phyloP scores from a whole-genome alignment of 768 basidiomycete genomes.

The Amanita muscaria region DNA sequence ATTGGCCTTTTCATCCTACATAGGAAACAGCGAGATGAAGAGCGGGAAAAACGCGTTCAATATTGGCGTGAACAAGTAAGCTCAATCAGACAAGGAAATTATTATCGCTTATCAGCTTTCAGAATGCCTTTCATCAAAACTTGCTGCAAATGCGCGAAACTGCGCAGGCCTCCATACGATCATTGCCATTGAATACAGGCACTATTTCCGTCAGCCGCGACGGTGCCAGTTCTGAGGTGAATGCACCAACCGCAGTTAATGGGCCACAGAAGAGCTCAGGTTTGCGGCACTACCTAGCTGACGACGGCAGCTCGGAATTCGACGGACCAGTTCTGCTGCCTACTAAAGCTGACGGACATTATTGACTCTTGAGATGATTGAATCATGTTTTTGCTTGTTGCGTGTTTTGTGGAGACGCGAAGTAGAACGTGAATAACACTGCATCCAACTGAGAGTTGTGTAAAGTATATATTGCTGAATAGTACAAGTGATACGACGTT shows the following conservation, averaged over 20 bases:
- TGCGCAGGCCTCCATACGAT: slow-evolving; percentile 57
- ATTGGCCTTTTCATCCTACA: slow-evolving; percentile 63
- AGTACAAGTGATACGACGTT: too few species aligned
- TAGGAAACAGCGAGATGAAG: slow-evolving; percentile 59
- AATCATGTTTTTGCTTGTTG: background rate
- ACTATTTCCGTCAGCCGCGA: slow-evolving; percentile 41
- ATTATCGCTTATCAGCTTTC: slow-evolving; percentile 7
- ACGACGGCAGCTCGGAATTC: slow-evolving; percentile 39
- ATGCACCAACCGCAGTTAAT: slow-evolving; percentile 43
- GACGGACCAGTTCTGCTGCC: slow-evolving; percentile 40
- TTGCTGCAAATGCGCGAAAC: slow-evolving; percentile 73
- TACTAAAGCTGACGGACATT: slow-evolving; percentile 27
- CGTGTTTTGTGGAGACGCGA: background rate
- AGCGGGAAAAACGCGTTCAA: slow-evolving; percentile 77
- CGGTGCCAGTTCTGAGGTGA: slow-evolving; percentile 41
- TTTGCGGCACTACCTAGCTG: slow-evolving; percentile 43
- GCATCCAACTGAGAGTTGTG: too few species aligned
- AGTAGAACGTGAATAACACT: background rate
- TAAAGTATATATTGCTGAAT: too few species aligned
- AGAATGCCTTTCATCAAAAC: slow-evolving; percentile 78
- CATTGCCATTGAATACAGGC: slow-evolving; percentile 36
- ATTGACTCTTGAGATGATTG: slow-evolving; percentile 24
- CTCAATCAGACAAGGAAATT: background rate
- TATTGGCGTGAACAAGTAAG: slow-evolving; percentile 84
- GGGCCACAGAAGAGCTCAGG: slow-evolving; percentile 45